These are phyloP conservation scores for Diaporthe sp. DNA, from an alignment of 2,329 filamentous ascomycete species.

Conservation along the genomic window DNA sequence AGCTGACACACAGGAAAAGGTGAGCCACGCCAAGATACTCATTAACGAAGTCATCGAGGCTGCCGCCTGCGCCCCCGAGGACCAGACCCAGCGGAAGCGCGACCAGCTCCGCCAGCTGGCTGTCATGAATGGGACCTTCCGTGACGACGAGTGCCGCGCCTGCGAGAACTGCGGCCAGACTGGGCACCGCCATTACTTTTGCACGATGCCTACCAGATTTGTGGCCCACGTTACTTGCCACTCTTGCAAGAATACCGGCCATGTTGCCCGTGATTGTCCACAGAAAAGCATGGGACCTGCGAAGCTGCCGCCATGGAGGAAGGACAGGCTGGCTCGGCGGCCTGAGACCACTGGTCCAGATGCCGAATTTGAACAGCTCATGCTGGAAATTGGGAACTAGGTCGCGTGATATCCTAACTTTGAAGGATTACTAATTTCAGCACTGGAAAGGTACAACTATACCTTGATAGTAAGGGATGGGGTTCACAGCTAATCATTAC, in stretches of 20 bases:
- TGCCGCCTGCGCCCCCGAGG: conserved; percentile 80
- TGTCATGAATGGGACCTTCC: conserved; percentile 82
- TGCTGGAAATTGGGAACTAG: conserved; percentile 10
- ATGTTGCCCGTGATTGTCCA: conserved; percentile 9
- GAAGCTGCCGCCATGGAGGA: conserved; percentile 17
- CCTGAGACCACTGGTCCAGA: neutral
- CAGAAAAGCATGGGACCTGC: neutral
- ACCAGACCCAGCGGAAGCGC: conserved; percentile 82
- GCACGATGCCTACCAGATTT: neutral
- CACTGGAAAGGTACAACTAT: too few species aligned
- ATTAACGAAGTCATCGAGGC: conserved; percentile 84
- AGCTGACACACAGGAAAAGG: conserved; percentile 83
- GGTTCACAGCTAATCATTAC: too few species aligned
- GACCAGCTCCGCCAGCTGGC: conserved; percentile 84
- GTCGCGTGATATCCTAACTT: neutral
- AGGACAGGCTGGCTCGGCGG: neutral
- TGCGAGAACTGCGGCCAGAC: neutral
- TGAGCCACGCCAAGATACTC: conserved; percentile 78
- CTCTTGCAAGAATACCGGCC: neutral
- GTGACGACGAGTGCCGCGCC: conserved; percentile 71
- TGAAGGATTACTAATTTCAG: too few species aligned
- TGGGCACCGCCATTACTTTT: neutral
- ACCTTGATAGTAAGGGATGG: too few species aligned
- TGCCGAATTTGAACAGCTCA: conserved; percentile 14
- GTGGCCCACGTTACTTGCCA: neutral